phyloP scores from a whole-genome alignment of 768 basidiomycete species.

The Tricholoma bakamatsutake region DNA sequence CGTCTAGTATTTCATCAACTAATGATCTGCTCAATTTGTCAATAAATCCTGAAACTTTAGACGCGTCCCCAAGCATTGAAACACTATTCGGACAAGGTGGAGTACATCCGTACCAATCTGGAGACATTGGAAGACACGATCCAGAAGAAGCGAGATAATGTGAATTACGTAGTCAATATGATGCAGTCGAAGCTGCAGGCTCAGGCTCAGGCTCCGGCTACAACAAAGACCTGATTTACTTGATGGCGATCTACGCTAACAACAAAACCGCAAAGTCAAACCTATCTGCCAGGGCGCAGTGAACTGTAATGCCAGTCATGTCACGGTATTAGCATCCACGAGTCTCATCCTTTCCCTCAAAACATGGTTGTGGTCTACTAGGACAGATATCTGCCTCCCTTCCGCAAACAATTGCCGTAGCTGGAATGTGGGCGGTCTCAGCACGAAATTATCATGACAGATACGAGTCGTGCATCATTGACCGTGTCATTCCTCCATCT shows the following conservation, averaged over 20 bases:
- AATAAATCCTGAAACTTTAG: conserved; percentile 36
- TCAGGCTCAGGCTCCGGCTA: conserved; percentile 19
- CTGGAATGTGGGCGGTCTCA: not conserved
- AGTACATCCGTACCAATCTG: conserved; percentile 77
- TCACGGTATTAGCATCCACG: not conserved
- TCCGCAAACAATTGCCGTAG: not conserved
- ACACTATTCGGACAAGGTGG: conserved; percentile 78
- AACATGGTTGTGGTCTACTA: not conserved
- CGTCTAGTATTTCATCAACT: conserved; percentile 6
- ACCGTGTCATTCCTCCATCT: conserved; percentile 24
- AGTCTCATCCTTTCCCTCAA: not conserved
- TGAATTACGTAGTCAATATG: conserved; percentile 65
- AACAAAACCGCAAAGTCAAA: not conserved
- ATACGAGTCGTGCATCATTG: conserved; percentile 34
- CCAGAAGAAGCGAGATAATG: conserved; percentile 85
- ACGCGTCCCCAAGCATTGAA: conserved; percentile 72
- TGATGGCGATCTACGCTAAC: not conserved
- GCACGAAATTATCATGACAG: not conserved
- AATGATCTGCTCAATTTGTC: not conserved
- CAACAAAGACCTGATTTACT: conserved; percentile 12
- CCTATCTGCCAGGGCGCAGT: not conserved
- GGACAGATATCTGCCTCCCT: not conserved
- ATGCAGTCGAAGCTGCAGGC: conserved; percentile 58
- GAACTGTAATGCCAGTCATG: not conserved
- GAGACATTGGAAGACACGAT: conserved; percentile 87